These are phyloP conservation scores for Exophiala calicioides DNA, from an alignment of 2,329 filamentous ascomycete species.

Conservation along the genomic window DNA sequence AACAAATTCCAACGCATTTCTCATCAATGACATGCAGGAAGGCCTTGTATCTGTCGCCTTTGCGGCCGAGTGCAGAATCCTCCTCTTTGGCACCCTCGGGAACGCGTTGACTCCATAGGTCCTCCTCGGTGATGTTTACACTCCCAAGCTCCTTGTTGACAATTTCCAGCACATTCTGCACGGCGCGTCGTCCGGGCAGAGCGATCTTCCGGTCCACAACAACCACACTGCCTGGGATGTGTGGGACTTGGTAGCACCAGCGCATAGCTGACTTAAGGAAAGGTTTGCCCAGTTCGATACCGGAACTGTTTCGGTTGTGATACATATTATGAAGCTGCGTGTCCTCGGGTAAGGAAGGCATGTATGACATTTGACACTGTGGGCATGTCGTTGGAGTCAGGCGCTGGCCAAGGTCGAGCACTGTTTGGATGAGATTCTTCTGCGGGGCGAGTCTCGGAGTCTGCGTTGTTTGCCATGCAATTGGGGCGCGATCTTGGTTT, in stretches of 20 bases:
- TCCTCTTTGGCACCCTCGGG: conserved; percentile 37
- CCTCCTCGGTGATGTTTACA: conserved; percentile 58
- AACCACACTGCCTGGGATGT: conserved; percentile 57
- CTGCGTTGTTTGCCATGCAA: conserved; percentile 14
- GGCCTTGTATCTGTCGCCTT: conserved; percentile 56
- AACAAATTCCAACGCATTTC: conserved; percentile 63
- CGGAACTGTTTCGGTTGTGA: conserved; percentile 62
- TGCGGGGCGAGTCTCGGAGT: conserved; percentile 21
- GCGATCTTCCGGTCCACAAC: conserved; percentile 59
- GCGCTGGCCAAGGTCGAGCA: conserved; percentile 56
- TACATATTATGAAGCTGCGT: conserved; percentile 64
- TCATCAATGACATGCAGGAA: conserved; percentile 63
- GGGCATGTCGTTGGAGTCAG: conserved; percentile 57
- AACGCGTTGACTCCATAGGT: conserved; percentile 57
- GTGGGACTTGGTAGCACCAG: conserved; percentile 53
- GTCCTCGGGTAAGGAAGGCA: conserved; percentile 63
- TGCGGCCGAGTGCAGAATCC: conserved; percentile 27
- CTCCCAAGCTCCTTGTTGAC: conserved; percentile 64
- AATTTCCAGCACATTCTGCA: conserved; percentile 61
- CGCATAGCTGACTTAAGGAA: conserved; percentile 56
- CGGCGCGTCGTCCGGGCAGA: conserved; percentile 52
- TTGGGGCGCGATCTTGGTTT: conserved; percentile 9
- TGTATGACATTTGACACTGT: conserved; percentile 67
- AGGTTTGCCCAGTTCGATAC: conserved; percentile 61
- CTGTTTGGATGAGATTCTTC: conserved; percentile 57